Conservation (phyloP, 2,329 filamentous ascomycete species). For the Proliferodiscus dingleyae region DNA sequence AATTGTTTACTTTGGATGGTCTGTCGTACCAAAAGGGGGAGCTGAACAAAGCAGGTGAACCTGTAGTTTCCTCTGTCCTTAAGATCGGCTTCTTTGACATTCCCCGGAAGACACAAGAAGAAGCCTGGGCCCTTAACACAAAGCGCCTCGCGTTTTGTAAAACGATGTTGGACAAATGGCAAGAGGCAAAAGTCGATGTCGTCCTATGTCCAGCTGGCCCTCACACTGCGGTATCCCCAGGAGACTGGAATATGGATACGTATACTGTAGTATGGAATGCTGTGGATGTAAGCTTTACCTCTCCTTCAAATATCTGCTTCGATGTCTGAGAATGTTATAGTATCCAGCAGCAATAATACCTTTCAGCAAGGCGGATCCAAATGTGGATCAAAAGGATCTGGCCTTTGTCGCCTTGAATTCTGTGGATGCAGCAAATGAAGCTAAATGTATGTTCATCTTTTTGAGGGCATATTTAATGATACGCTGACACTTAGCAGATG, state of each 20-base stretch:
- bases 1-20: conserved; percentile 34
- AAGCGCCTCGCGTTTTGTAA: conserved; percentile 32
- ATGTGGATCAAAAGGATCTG: conserved; percentile 26
- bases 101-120: conserved; percentile 30
- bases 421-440: conserved; percentile 27
- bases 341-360: conserved; percentile 33
- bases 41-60: conserved; percentile 30
- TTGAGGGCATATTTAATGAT: background rate
- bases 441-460: conserved; percentile 25
- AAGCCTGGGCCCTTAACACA: conserved; percentile 33
- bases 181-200: conserved; percentile 30
- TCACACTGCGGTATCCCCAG: conserved; percentile 31
- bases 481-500: conserved; percentile 25
- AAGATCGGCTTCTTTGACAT: conserved; percentile 34
- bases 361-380: conserved; percentile 29
- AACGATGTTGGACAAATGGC: conserved; percentile 34
- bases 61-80: conserved; percentile 31
- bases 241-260: conserved; percentile 32
- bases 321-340: conserved; percentile 11
- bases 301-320: background rate
- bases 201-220: conserved; percentile 30
- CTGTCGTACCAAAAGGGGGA: conserved; percentile 33
- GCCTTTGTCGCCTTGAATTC: conserved; percentile 26
- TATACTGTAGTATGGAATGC: conserved; percentile 36
- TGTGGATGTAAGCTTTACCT: conserved; percentile 27